Evolutionary conservation across 345 rosid species (phyloP).

Genomic region (Gossypioides kirkii): DNA sequence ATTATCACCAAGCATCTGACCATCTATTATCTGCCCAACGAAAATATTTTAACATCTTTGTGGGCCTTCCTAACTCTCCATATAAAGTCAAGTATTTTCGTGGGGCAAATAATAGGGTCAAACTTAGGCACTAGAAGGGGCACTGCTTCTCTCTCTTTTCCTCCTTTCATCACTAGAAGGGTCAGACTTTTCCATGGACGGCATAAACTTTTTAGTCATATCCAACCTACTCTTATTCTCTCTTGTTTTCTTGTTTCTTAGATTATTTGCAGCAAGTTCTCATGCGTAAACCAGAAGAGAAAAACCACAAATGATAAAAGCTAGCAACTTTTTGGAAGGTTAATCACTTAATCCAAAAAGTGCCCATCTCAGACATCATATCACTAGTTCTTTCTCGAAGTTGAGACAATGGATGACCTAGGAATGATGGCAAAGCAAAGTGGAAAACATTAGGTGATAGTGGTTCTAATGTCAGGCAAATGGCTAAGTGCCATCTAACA

Average conservation of each 20-base stretch:
- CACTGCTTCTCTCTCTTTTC: neutral
- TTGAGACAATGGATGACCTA: conserved; percentile 12
- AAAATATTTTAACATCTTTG: conserved; percentile 1
- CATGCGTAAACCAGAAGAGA: neutral
- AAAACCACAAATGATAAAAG: neutral
- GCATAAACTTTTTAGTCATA: conserved; percentile 1
- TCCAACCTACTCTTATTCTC: conserved; percentile 3
- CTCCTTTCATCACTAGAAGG: neutral
- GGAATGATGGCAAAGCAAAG: conserved; percentile 8
- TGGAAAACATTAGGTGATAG: conserved; percentile 8
- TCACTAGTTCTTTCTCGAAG: neutral
- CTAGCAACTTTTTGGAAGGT: neutral
- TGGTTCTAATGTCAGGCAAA: conserved; percentile 4
- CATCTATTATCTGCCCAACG: neutral
- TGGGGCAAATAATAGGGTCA: neutral
- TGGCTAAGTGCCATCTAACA: neutral
- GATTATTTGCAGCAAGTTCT: neutral
- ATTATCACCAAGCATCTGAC: neutral
- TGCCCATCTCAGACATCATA: neutral
- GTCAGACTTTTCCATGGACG: conserved; percentile 8
- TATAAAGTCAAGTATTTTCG: neutral
- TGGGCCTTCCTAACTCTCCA: conserved; percentile 6
- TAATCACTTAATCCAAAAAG: neutral
- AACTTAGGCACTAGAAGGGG: neutral
- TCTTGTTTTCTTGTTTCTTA: neutral